Evolutionary conservation across 2,329 filamentous ascomycete genomes (phyloP), one percentile per base, ranked within the genome.

Genomic region (Nigrospora osmanthi): DNA sequence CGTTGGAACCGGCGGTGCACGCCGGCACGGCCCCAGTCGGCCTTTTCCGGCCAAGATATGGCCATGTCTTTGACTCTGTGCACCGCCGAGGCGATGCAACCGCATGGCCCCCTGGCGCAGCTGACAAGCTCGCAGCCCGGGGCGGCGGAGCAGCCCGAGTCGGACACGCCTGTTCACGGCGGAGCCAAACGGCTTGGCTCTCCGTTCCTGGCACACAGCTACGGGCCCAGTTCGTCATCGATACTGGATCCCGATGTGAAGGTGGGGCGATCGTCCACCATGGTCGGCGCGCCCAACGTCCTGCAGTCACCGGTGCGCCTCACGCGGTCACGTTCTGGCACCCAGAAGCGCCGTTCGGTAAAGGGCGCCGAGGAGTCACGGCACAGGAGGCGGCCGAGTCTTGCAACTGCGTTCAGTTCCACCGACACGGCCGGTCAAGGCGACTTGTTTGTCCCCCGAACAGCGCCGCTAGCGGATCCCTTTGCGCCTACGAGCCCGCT

Each of bases 21-120:
- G 12, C 70, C 75, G 3, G 67, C 64, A 17, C 67, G 66, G 30
- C 68, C 69, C 42, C 49, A 67, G 4, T 72, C 72, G 2, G 63
- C 75, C 11, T 84, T 84, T 56, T 78, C 72, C 2, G 75, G 73
- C 11, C 71, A 75, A 35, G 80, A 83, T 49, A 81, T 85, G 71
- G 71, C 74, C 36, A 65, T 83, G 55, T 85, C 81, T 11, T 67
- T 85, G 43, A 70, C 73, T 2, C 65, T 83, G 30, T 81, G 78
- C 63, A 84, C 81, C 1, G 73, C 80, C 2, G 78, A 82, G 36
- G 73, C 73, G 2, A 85, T 85, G 81, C 76, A 83, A 52, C 75
- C 73, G 0, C 66, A 76, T 43, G 80, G 78, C 3, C 78, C 80
- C 11, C 56, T 85, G 44, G 80, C 80, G 3, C 76, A 78, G 52